Base-by-base conservation (phyloP, 2,329 filamentous ascomycete species). In the Aspergillus fumigatiaffinis region DNA sequence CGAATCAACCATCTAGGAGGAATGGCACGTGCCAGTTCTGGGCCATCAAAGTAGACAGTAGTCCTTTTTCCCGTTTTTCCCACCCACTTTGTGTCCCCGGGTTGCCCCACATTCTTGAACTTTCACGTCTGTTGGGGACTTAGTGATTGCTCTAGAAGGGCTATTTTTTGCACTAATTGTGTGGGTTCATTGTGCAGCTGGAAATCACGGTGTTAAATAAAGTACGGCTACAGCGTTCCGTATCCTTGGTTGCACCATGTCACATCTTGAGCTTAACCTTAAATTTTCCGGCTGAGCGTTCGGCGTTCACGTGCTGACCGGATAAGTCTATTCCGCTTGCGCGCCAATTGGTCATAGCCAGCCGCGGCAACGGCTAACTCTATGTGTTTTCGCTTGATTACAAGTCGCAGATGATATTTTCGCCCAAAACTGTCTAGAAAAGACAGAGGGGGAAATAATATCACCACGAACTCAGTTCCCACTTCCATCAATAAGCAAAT, bases 401-500 rank as follows among this genome's bases (percentile, higher is more conserved):
- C 14, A 38, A n/a, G 32, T 17, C 14, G 14, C 32, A 38, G 5
- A 38, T 38, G 32, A 38, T 17, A 38, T 21, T 46, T 21, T 17
- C 21, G 4, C 20, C 20, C 42, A 17, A 23, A 46, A 21, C 8
- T 23, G 21, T 46, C 42, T 14, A 10, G 42, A 1, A 21, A 51
- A 21, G 2, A 1, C 5, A 35, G 21, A 21, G 5, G n/a, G 28
- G 5, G 12, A 35, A 35, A 14, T n/a, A 6, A 20, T 2, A 14
- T 28, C 20, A 26, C 28, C 14, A 7, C 17, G 32, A 38, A 35
- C 32, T 2, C 32, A 3, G 12, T 26, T 26, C 25, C 25, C 0
- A 26, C 25, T 26, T 26, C 25, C 62, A n/a, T 55, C 53, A 71
- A 64, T 71, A 71, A 9, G 68, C 66, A 57, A 66, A 69, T 42